Evolutionary conservation across 2,329 filamentous ascomycete genomes (phyloP).

Genomic region (Phaeophleospora eucalypticola): DNA sequence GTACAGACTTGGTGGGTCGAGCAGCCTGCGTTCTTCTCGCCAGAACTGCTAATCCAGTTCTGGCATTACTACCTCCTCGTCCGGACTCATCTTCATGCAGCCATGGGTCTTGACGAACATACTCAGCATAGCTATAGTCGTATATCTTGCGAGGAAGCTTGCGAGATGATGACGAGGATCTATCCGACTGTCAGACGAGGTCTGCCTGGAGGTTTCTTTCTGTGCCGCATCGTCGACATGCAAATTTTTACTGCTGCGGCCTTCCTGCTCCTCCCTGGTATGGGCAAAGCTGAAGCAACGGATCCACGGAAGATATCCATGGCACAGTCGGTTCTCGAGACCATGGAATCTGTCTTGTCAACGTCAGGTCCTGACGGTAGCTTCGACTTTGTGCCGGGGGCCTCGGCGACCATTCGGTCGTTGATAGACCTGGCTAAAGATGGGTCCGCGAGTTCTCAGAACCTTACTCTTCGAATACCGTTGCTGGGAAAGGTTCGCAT

Average conservation of each 20-base stretch:
- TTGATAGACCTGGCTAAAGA: slow-evolving; percentile 16
- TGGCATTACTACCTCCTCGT: slow-evolving; percentile 27
- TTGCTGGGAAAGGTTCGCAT: slow-evolving; percentile 22
- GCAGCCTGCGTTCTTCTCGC: slow-evolving; percentile 5
- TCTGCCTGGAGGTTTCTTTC: slow-evolving; percentile 26
- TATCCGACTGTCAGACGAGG: slow-evolving; percentile 20
- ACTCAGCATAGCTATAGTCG: slow-evolving; percentile 26
- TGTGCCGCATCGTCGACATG: slow-evolving; percentile 26
- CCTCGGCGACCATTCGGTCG: slow-evolving; percentile 18
- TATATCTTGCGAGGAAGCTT: slow-evolving; percentile 24
- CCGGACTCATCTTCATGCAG: slow-evolving; percentile 25
- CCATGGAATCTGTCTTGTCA: slow-evolving; percentile 20
- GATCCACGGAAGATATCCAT: slow-evolving; percentile 1
- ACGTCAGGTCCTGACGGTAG: not conserved
- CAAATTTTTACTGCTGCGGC: slow-evolving; percentile 26
- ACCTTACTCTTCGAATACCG: slow-evolving; percentile 15
- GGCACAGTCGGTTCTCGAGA: slow-evolving; percentile 18
- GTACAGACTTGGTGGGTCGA: slow-evolving; percentile 13
- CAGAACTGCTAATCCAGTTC: slow-evolving; percentile 23
- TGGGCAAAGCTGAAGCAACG: not conserved
- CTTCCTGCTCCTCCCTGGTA: slow-evolving; percentile 20
- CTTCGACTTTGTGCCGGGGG: slow-evolving; percentile 19
- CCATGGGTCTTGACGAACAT: slow-evolving; percentile 23
- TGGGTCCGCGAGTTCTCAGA: not conserved
- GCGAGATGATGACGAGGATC: slow-evolving; percentile 17